Percentiles rank a stretch among this genome's conserved stretches.
phyloP scores from a whole-genome alignment of 1,139 yeast genomes.

The Pichia sp. region DNA sequence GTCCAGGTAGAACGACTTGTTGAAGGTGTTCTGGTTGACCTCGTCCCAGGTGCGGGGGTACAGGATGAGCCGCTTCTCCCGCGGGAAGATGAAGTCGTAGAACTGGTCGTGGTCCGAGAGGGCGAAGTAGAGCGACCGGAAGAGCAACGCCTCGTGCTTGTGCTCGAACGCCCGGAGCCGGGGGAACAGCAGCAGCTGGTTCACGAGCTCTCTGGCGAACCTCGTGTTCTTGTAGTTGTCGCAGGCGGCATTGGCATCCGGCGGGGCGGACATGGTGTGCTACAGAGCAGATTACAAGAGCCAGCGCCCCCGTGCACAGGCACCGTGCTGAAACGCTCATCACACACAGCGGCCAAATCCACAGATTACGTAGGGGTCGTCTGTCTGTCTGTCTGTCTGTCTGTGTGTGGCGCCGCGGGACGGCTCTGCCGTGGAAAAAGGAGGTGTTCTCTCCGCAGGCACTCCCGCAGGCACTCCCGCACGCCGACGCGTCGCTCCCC shows the following conservation, averaged over 20 bases:
- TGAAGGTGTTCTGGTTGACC: conserved; percentile 13
- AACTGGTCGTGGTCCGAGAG: conserved; percentile 22
- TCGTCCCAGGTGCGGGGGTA: conserved; percentile 26
- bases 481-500: too few species aligned
- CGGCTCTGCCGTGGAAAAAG: too few species aligned
- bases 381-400: too few species aligned
- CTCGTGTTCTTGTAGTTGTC: conserved; percentile 11
- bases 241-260: background rate
- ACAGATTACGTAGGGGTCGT: too few species aligned
- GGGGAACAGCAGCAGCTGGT: conserved; percentile 16
- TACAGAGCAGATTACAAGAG: too few species aligned
- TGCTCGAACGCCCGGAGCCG: conserved; percentile 10
- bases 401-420: too few species aligned
- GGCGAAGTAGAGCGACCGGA: conserved; percentile 24
- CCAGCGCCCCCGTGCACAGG: too few species aligned
- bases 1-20: conserved; percentile 23
- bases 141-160: conserved; percentile 12
- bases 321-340: too few species aligned
- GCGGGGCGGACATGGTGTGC: background rate
- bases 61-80: background rate
- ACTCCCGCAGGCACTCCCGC: too few species aligned
- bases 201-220: conserved; percentile 11
- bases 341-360: too few species aligned
- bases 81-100: conserved; percentile 23
- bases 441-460: too few species aligned